A percentile compares a stretch with the other conserved stretches of the same genome.
Evolutionary conservation across 352 stramenopile species (phyloP).

Genomic region (Globisporangium lucens): DNA sequence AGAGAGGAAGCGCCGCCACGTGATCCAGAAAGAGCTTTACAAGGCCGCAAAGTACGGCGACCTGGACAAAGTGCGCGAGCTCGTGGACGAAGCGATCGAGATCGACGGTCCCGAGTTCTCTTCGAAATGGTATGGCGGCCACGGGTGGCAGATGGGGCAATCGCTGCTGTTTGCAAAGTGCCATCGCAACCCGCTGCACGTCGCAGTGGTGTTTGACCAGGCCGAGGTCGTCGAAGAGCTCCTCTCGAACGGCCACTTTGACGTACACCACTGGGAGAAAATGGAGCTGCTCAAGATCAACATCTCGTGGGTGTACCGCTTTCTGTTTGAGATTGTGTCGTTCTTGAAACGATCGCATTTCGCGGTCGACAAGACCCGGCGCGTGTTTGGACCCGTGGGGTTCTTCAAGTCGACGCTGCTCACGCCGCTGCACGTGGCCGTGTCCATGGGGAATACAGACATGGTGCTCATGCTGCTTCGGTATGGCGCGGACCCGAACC

Average conservation of each 20-base stretch:
- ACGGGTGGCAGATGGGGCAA: conserved; percentile 20
- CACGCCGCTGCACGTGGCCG: conserved; percentile 67
- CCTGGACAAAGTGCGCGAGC: conserved; percentile 40
- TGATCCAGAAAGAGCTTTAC: conserved; percentile 58
- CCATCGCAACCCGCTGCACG: conserved; percentile 73
- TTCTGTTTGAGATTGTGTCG: conserved; percentile 59
- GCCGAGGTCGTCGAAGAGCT: conserved; percentile 61
- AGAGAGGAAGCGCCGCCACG: conserved; percentile 32
- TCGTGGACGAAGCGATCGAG: conserved; percentile 47
- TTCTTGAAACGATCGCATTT: conserved; percentile 51
- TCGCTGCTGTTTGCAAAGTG: conserved; percentile 36
- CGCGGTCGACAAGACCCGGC: conserved; percentile 26
- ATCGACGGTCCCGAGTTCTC: conserved; percentile 64
- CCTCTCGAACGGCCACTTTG: conserved; percentile 54
- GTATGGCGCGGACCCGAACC: conserved; percentile 61
- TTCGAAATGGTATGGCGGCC: conserved; percentile 53
- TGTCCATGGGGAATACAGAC: conserved; percentile 64
- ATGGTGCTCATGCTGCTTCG: conserved; percentile 64
- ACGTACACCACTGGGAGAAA: conserved; percentile 71
- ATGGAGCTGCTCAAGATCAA: conserved; percentile 69
- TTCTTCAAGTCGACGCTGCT: conserved; percentile 62
- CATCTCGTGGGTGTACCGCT: conserved; percentile 63
- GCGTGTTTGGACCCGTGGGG: conserved; percentile 61
- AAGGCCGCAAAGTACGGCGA: conserved; percentile 61
- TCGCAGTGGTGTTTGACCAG: conserved; percentile 71